Base-by-base conservation (phyloP, 371 early-diverging fungal species). In the Mucor plumbeus region DNA sequence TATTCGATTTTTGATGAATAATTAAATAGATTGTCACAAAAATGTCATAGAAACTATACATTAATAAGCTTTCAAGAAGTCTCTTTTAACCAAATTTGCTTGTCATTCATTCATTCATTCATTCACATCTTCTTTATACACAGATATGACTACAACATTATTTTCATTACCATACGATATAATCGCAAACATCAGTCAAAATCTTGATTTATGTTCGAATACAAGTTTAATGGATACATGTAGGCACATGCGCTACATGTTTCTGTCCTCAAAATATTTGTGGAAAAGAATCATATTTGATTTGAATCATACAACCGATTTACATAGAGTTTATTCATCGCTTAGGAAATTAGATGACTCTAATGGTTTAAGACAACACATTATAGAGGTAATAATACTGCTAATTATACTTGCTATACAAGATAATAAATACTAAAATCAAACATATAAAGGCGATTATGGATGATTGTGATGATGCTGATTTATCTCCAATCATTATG, bases 401-500 rank as follows among this genome's bases (percentile, higher is more conserved):
- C 26, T 48, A 19, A 26, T 48, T 48, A 17, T 4, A 5, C 26
- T 48, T 7, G 8, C 4, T 15, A 34, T 6, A 5, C 60, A 14
- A 1, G n/a, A 39, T 34, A 34, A 34, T 35, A 54, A 36, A 14
- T 31, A 58, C 41, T 39, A 41, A 34, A 53, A 17, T 35, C 21
- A 21, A 19, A 41, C 48, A 35, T 33, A 11, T 43, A 15, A 33
- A 79, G 79, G 76, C 77, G 7, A 43, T 67, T 0, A 81, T 83
- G 83, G 83, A 83, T 34, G 70, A 69, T 13, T 71, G 62, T 31
- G 83, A 83, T 26, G 78, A 81, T 64, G 57, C 77, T 2, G 72
- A 74, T 56, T 64, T 79, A 26, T 79, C 81, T 10, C 81, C 73
- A 10, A 64, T 83, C 15, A 72, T 83, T 14, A 81, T 83, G 83